These are phyloP conservation scores for Zygoascus flipseniorum DNA, from an alignment of 805 yeast genomes.

Conservation along the genomic window DNA sequence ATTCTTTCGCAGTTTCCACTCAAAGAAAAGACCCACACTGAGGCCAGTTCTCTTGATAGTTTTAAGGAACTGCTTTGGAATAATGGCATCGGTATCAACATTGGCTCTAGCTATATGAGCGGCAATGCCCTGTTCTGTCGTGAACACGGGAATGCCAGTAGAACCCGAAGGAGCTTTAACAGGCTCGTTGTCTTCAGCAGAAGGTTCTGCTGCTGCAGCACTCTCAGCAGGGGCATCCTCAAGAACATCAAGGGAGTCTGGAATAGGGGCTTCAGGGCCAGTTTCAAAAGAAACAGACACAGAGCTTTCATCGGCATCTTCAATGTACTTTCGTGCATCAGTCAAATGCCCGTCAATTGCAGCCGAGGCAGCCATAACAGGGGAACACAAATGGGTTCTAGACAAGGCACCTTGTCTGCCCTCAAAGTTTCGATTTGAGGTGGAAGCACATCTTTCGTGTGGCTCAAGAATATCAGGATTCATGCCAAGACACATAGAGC, in stretches of 20 bases:
- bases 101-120: constrained; percentile 94
- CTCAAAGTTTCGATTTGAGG: constrained; percentile 97
- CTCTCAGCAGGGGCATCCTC: constrained; percentile 56
- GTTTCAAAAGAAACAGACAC: neutral
- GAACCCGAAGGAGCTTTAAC: constrained; percentile 28
- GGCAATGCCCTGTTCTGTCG: constrained; percentile 70
- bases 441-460: constrained; percentile 95
- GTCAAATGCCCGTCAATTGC: constrained; percentile 84
- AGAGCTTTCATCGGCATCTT: constrained; percentile 13
- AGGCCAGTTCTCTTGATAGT: constrained; percentile 97
- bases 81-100: constrained; percentile 97
- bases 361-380: constrained; percentile 99
- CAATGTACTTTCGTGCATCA: constrained; percentile 74
- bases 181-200: constrained; percentile 14
- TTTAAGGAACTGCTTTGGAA: constrained; percentile 96
- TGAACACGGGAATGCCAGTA: constrained; percentile 66
- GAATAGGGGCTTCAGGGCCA: constrained; percentile 34
- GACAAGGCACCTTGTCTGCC: constrained; percentile 98
- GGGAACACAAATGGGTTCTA: constrained; percentile 96
- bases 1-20: constrained; percentile 47
- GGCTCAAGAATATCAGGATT: constrained; percentile 95
- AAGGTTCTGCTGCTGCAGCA: constrained; percentile 37
- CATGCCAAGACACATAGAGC: constrained; percentile 99
- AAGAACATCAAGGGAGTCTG: constrained; percentile 24
- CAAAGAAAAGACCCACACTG: constrained; percentile 81